Evolutionary conservation across 2,329 filamentous ascomycete genomes (phyloP).

Genomic region (Colletotrichum chlorophyti): DNA sequence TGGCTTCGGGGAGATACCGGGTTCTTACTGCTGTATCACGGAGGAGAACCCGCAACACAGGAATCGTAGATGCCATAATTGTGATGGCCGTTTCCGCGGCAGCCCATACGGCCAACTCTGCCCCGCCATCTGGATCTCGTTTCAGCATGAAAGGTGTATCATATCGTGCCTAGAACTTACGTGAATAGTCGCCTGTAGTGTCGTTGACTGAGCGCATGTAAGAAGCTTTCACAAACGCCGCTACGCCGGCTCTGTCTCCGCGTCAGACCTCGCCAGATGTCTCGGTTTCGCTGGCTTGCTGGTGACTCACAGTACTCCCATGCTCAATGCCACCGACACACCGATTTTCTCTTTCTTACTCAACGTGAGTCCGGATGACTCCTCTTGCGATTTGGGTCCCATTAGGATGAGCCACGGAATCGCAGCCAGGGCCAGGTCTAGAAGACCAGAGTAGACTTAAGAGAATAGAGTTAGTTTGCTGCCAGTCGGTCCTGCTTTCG

Average conservation of each 20-base stretch:
- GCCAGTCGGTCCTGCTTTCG: neutral
- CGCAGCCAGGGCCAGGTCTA: conserved; percentile 45
- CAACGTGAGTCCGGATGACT: conserved; percentile 17
- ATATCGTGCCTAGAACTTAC: neutral
- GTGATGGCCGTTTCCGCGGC: conserved; percentile 41
- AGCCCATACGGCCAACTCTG: conserved; percentile 20
- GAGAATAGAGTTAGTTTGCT: neutral
- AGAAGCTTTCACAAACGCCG: conserved; percentile 29
- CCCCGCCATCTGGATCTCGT: conserved; percentile 33
- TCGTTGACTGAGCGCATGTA: conserved; percentile 25
- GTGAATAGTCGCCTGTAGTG: conserved; percentile 18
- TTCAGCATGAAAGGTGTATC: neutral
- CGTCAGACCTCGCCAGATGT: neutral
- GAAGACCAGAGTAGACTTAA: conserved; percentile 36
- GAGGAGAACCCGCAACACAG: conserved; percentile 31
- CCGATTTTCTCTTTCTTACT: conserved; percentile 43
- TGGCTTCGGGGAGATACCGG: conserved; percentile 14
- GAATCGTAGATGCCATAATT: conserved; percentile 42
- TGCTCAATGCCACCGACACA: conserved; percentile 43
- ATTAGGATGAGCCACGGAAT: conserved; percentile 47
- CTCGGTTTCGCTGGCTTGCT: neutral
- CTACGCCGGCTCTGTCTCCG: conserved; percentile 23
- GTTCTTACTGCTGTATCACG: conserved; percentile 15
- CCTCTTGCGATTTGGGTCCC: conserved; percentile 26
- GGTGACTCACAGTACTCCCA: conserved; percentile 31